Base-by-base conservation (phyloP, 2,329 filamentous ascomycete species). In the Coniosporium uncinatum region DNA sequence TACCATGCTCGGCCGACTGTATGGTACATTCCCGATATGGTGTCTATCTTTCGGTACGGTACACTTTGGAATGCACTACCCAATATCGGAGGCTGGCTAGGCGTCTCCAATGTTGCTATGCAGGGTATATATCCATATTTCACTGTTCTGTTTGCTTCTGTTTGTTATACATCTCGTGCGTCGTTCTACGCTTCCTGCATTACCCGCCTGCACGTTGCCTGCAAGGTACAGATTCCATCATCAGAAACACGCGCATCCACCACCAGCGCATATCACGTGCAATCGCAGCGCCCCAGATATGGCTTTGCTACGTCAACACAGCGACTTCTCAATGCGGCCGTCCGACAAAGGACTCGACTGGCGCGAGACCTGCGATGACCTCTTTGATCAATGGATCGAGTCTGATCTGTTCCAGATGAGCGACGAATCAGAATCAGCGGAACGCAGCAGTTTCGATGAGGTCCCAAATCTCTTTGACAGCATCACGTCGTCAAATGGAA, bases 301-400 rank as follows among this genome's bases (percentile, higher is more conserved):
- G 42, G 42, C 38, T 22, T 8, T 57, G 49, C 48, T 56, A 42
- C 52, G 45, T 42, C 49, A 48, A 40, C 47, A 48, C 36, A 42
- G 51, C 38, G 49, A 52, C 36, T 43, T 57, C 58, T 54, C 62
- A 43, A 66, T 69, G 54, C 67, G 66, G 58, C 51, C 69, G 49
- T 59, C 62, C 56, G 65, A 73, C 63, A 77, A 74, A 70, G 66
- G 66, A 45, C 59, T 63, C 52, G 69, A 73, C 42, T 72, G 72
- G 64, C 68, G 73, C 50, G 76, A 79, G 55, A n/a, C 34, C 14
- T 72, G 71, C 60, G 74, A 75, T 61, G 74, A 76, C 57, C 68
- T 82, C 59, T 81, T 83, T 66, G 76, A 79, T 53, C 72, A 80
- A 57, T 81, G 78, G 56, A 69, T 81, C 58, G 71, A 78, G 49